Evolutionary conservation across 2,329 filamentous ascomycete species (phyloP).

Genomic region (Rachicladosporium sp.): DNA sequence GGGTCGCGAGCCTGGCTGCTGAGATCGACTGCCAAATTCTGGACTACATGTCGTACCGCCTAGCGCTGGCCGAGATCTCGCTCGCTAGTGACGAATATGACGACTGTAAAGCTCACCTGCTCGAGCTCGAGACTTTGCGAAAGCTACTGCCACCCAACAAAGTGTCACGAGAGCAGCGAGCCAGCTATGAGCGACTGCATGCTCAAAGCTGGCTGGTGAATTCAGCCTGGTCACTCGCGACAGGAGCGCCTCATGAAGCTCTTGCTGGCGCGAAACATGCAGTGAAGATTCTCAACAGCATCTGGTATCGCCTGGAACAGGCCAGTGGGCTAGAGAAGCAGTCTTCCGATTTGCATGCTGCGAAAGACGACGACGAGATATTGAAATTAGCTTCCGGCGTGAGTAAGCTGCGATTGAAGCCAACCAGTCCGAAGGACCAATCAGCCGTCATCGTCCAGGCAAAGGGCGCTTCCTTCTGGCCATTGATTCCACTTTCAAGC

Average conservation of each 20-base stretch:
- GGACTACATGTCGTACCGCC: not conserved
- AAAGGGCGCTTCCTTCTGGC: conserved; percentile 64
- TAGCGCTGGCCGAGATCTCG: conserved; percentile 13
- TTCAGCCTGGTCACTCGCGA: conserved; percentile 11
- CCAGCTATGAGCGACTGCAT: conserved; percentile 12
- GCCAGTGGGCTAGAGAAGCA: no score
- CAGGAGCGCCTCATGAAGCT: conserved; percentile 11
- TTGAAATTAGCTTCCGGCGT: conserved; percentile 13
- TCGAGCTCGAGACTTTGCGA: conserved; percentile 10
- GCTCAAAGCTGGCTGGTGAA: conserved; percentile 17
- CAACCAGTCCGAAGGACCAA: conserved; percentile 22
- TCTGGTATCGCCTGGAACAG: conserved; percentile 11
- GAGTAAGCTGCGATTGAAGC: conserved; percentile 20
- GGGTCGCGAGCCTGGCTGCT: no score
- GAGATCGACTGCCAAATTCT: no score
- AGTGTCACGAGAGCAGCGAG: conserved; percentile 11
- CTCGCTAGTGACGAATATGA: conserved; percentile 13
- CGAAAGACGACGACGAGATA: conserved; percentile 3
- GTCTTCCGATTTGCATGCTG: not conserved
- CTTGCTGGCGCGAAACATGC: conserved; percentile 17
- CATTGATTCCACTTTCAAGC: conserved; percentile 61
- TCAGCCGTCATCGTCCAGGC: conserved; percentile 24
- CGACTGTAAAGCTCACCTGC: conserved; percentile 9
- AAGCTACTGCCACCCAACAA: conserved; percentile 8
- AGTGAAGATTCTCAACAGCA: conserved; percentile 16